Percentiles rank a stretch among this genome's conserved stretches.
Evolutionary conservation across 306 rosid species (phyloP).

Genomic region (Cucumis sativus): Cucumber_9930_V3 NC_026656.2:24029501-24030000

Average conservation of each 20-base stretch:
- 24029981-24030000: constrained; percentile 16
- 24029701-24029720: background rate
- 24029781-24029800: background rate
- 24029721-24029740: background rate
- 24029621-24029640: too few relatives aligned
- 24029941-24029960: constrained; percentile 4
- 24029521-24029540: too few relatives aligned
- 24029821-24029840: background rate
- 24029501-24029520: too few relatives aligned
- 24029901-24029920: background rate
- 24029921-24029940: background rate
- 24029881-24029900: background rate
- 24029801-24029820: background rate
- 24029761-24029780: background rate
- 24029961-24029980: constrained; percentile 12
- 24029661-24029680: too few relatives aligned
- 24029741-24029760: background rate
- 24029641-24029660: too few relatives aligned
- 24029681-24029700: background rate
- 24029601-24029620: too few relatives aligned
- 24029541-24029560: too few relatives aligned
- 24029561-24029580: too few relatives aligned
- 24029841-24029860: background rate
- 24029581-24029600: too few relatives aligned
- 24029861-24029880: background rate